Evolutionary conservation across 2,329 filamentous ascomycete species (phyloP).

Genomic region (Didymella lethalis): DNA sequence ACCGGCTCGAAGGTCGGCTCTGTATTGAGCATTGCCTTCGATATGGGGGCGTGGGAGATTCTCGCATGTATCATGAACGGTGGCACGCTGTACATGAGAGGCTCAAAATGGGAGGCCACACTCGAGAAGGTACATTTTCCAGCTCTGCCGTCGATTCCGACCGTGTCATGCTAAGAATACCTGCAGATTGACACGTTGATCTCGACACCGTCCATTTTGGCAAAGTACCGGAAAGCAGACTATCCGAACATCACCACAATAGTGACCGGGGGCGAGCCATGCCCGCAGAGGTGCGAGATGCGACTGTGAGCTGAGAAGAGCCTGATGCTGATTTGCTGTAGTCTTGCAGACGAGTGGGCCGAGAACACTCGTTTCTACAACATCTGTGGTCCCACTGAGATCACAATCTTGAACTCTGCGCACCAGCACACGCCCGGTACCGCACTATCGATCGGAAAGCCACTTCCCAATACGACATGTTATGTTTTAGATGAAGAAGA

Average conservation of each 20-base stretch:
- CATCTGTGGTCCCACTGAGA: conserved; percentile 67
- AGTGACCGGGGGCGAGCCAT: conserved; percentile 65
- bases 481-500: conserved; percentile 62
- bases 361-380: conserved; percentile 55
- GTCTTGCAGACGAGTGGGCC: conserved; percentile 66
- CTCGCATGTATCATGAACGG: conserved; percentile 65
- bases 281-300: conserved; percentile 52
- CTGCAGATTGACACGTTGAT: conserved; percentile 61
- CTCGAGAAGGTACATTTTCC: conserved; percentile 53
- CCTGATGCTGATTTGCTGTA: conserved; percentile 21
- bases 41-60: conserved; percentile 71
- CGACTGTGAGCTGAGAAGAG: too few species aligned
- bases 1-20: conserved; percentile 63
- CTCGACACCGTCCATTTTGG: conserved; percentile 63
- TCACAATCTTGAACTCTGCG: conserved; percentile 67
- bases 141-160: neutral
- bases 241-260: conserved; percentile 63
- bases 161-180: conserved; percentile 12
- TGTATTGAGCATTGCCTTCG: conserved; percentile 66
- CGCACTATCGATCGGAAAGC: conserved; percentile 62
- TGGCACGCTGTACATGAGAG: conserved; percentile 63
- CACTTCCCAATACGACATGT: conserved; percentile 65
- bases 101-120: conserved; percentile 59
- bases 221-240: conserved; percentile 57
- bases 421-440: conserved; percentile 58